These are phyloP conservation scores for Colletotrichum sidae DNA, from an alignment of 2,329 filamentous ascomycete species.

Conservation along the genomic window DNA sequence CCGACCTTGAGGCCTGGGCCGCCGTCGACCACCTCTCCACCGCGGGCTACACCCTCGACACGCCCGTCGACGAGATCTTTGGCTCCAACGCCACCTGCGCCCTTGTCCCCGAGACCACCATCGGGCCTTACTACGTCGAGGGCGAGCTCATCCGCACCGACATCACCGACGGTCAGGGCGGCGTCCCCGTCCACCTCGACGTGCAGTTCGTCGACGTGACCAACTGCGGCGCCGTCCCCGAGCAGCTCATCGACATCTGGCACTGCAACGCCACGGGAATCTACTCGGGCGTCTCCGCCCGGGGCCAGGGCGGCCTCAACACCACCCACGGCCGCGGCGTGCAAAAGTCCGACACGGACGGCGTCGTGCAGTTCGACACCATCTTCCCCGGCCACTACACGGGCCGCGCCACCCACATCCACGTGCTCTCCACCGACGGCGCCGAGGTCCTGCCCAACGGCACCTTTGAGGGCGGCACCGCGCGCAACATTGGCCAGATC, in stretches of 20 bases:
- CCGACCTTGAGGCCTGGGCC: constrained; percentile 48
- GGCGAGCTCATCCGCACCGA: constrained; percentile 59
- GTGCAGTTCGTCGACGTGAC: constrained; percentile 41
- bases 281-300: constrained; percentile 49
- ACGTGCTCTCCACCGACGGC: constrained; percentile 54
- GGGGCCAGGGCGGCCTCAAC: constrained; percentile 38
- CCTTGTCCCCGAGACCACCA: constrained; percentile 32
- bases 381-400: constrained; percentile 59
- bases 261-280: constrained; percentile 52
- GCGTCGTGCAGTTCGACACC: constrained; percentile 52
- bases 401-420: constrained; percentile 60
- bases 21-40: constrained; percentile 47
- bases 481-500: constrained; percentile 45
- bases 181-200: constrained; percentile 54
- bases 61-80: constrained; percentile 43
- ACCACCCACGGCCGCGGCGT: constrained; percentile 33
- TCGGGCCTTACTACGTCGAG: constrained; percentile 48
- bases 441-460: constrained; percentile 47
- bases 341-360: constrained; percentile 40
- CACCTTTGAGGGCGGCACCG: constrained; percentile 46
- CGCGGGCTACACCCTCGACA: constrained; percentile 47
- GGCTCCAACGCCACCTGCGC: constrained; percentile 35
- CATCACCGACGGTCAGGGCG: constrained; percentile 54
- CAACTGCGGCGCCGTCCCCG: constrained; percentile 38
- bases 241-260: constrained; percentile 41